These are phyloP conservation scores for Malus asiatica DNA, from an alignment of 306 rosid genomes.

Conservation along the genomic window DNA sequence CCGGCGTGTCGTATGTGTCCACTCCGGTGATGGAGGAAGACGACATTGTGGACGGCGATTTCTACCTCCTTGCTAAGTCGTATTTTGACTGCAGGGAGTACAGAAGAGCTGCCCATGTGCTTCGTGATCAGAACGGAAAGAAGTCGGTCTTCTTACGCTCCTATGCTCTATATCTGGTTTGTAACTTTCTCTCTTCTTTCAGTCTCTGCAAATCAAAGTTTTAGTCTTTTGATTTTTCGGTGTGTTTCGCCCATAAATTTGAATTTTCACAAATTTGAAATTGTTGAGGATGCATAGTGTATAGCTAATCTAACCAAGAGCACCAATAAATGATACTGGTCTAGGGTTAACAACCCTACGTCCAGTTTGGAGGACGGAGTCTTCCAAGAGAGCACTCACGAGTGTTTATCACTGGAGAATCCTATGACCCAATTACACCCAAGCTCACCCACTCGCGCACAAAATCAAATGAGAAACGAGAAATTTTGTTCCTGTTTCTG, in stretches of 20 bases:
- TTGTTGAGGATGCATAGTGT: not conserved
- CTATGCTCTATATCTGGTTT: slow-evolving; percentile 76
- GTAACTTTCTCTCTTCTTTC: slow-evolving; percentile 11
- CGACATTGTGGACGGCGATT: slow-evolving; percentile 64
- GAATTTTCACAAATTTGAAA: not conserved
- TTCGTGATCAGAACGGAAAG: slow-evolving; percentile 69
- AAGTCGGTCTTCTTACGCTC: slow-evolving; percentile 75
- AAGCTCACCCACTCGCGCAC: no score
- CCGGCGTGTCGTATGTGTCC: slow-evolving; percentile 72
- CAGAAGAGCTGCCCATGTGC: slow-evolving; percentile 81
- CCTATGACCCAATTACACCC: not conserved
- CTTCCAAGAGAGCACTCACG: no score
- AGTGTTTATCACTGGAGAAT: not conserved
- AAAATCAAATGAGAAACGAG: no score
- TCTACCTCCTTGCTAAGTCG: slow-evolving; percentile 81
- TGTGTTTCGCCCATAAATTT: not conserved
- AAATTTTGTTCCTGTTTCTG: no score
- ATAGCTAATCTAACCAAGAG: not conserved
- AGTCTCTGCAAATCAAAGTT: not conserved
- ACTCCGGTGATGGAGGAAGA: slow-evolving; percentile 98
- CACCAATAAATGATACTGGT: not conserved
- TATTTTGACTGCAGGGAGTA: slow-evolving; percentile 87
- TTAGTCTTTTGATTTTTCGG: not conserved
- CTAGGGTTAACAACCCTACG: not conserved
- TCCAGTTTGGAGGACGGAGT: no score